Conservation (phyloP, 352 stramenopile species). For the Globisporangium uncinulatum region DNA sequence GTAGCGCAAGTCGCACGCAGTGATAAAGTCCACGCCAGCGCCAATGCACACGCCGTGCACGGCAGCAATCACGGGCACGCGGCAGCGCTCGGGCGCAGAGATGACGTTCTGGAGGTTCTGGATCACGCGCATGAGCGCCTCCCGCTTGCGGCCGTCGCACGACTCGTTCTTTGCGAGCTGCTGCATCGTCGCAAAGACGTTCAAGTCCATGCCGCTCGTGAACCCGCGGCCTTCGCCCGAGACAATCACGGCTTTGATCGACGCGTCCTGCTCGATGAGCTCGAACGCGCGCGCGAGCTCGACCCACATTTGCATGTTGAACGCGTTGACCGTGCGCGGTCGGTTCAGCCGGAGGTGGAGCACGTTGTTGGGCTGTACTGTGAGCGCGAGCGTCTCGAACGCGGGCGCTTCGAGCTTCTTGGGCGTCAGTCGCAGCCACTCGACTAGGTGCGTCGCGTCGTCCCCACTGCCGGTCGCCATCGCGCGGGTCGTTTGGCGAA, state of each 20-base stretch:
- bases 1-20: constrained; percentile 83
- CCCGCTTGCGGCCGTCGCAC: constrained; percentile 79
- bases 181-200: constrained; percentile 79
- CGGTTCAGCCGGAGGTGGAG: constrained; percentile 78
- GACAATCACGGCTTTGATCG: constrained; percentile 71
- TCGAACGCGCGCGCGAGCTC: constrained; percentile 71
- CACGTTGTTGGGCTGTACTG: constrained; percentile 40
- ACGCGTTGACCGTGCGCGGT: constrained; percentile 79
- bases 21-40: constrained; percentile 85
- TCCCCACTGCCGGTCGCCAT: constrained; percentile 6
- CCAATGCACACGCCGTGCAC: constrained; percentile 82
- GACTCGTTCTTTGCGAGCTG: constrained; percentile 44
- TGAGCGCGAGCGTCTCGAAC: constrained; percentile 58
- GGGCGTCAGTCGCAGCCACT: constrained; percentile 49
- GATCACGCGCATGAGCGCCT: constrained; percentile 75
- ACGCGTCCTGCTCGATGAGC: constrained; percentile 53
- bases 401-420: constrained; percentile 29
- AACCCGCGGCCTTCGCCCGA: constrained; percentile 77
- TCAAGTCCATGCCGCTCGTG: constrained; percentile 87
- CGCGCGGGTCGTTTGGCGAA: not conserved
- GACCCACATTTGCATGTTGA: constrained; percentile 89
- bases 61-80: constrained; percentile 80
- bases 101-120: constrained; percentile 79
- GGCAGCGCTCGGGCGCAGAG: constrained; percentile 77
- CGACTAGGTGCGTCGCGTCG: constrained; percentile 39